A percentile compares a stretch with the other conserved stretches of the same genome.
These are phyloP conservation scores for Chlamydomonas urium DNA, from an alignment of 139 green algal genomes.

Conservation along the genomic window DNA sequence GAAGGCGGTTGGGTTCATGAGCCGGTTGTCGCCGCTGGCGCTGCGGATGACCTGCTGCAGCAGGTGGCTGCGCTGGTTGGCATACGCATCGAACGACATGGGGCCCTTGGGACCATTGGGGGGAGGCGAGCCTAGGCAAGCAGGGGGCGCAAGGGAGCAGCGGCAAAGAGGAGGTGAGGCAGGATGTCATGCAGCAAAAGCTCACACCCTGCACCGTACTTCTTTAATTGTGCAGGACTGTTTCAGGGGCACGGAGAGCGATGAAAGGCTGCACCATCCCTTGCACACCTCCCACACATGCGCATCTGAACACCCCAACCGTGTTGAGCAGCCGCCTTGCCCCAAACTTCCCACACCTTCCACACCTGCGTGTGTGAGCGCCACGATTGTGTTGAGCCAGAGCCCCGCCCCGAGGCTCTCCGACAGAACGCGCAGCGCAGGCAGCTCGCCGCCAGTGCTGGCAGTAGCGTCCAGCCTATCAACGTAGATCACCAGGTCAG, in stretches of 20 bases:
- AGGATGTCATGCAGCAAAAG: too few relatives aligned
- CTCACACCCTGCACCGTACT: too few relatives aligned
- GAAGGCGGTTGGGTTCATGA: slow-evolving; percentile 59
- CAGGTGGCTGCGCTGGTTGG: slow-evolving; percentile 41
- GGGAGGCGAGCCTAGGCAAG: slow-evolving; percentile 10
- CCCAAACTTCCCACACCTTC: too few relatives aligned
- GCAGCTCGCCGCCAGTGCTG: slow-evolving; percentile 25
- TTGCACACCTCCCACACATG: too few relatives aligned
- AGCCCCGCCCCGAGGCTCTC: slow-evolving; percentile 29
- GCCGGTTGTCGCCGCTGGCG: slow-evolving; percentile 38
- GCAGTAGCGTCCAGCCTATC: slow-evolving; percentile 39
- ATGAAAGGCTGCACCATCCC: too few relatives aligned
- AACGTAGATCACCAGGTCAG: slow-evolving; percentile 56
- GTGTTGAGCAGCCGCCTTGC: too few relatives aligned
- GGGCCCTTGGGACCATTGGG: slow-evolving; percentile 17
- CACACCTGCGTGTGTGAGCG: slow-evolving; percentile 43
- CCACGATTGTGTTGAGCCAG: slow-evolving; percentile 60
- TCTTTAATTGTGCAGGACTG: too few relatives aligned
- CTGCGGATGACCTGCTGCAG: slow-evolving; percentile 41
- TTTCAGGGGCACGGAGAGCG: too few relatives aligned
- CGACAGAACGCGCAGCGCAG: slow-evolving; percentile 26
- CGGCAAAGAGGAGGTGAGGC: too few relatives aligned
- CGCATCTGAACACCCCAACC: too few relatives aligned
- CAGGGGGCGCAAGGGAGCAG: too few relatives aligned
- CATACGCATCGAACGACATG: slow-evolving; percentile 35